These are phyloP conservation scores for Ustilago loliicola DNA, from an alignment of 1,284 basidiomycete species.

Conservation along the genomic window DNA sequence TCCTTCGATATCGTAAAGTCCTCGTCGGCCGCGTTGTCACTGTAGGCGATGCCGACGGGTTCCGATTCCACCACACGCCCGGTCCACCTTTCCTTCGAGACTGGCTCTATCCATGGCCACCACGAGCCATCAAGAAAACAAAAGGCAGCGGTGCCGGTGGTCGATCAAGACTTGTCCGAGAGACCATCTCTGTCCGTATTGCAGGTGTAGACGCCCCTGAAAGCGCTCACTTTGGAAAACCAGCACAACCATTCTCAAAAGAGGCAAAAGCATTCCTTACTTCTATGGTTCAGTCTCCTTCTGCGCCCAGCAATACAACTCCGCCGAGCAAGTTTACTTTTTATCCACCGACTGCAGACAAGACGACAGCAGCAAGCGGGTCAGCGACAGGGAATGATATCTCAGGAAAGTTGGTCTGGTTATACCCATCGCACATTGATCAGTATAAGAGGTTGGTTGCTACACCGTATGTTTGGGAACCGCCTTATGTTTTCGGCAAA, in stretches of 20 bases:
- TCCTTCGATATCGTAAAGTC: conserved; percentile 57
- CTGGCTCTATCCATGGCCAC: conserved; percentile 48
- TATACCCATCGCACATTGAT: conserved; percentile 65
- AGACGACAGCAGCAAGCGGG: not conserved
- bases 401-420: conserved; percentile 46
- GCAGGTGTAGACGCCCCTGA: conserved; percentile 69
- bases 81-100: conserved; percentile 55
- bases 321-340: conserved; percentile 28
- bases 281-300: conserved; percentile 40
- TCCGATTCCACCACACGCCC: conserved; percentile 68
- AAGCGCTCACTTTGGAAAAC: conserved; percentile 67
- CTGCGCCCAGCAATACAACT: conserved; percentile 35
- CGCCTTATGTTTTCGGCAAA: conserved; percentile 66
- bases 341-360: conserved; percentile 6
- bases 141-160: conserved; percentile 28
- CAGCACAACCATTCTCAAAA: conserved; percentile 66
- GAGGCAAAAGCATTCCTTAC: conserved; percentile 64
- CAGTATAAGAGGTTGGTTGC: conserved; percentile 69
- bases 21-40: conserved; percentile 64
- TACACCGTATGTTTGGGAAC: conserved; percentile 65
- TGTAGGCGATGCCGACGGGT: conserved; percentile 69
- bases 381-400: conserved; percentile 7
- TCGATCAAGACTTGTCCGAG: conserved; percentile 20
- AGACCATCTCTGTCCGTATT: conserved; percentile 66
- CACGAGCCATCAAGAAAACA: conserved; percentile 19